A percentile compares a stretch with the other conserved stretches of the same genome.
Conservation (phyloP, 768 basidiomycete genomes). For the Lentinula raphanica region DNA sequence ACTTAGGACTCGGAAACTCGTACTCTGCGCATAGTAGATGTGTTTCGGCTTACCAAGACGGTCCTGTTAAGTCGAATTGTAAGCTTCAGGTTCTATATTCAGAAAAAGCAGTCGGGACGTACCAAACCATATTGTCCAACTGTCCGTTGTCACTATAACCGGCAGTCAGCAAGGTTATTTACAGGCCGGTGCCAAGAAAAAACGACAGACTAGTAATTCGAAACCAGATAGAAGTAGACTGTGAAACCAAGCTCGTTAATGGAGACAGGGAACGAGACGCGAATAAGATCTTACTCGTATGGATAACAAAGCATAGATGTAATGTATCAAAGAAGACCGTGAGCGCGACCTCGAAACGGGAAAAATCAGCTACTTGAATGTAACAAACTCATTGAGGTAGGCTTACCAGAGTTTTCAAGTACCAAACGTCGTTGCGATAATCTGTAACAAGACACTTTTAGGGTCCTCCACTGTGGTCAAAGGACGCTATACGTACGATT, state of each 20-base stretch:
- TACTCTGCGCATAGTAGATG: not conserved
- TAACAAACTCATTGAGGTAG: not conserved
- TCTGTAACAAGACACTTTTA: not conserved
- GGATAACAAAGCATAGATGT: slow-evolving; percentile 8
- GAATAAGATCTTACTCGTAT: slow-evolving; percentile 1
- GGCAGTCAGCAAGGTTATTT: not conserved
- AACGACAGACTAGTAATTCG: slow-evolving; percentile 7
- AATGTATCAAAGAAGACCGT: slow-evolving; percentile 10
- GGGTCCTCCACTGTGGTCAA: not conserved
- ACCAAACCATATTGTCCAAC: slow-evolving; percentile 5
- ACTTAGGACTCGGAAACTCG: not conserved
- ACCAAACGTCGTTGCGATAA: slow-evolving; percentile 9
- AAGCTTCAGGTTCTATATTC: not conserved
- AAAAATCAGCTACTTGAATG: not conserved
- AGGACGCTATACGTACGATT: slow-evolving; percentile 1
- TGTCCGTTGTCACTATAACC: slow-evolving; percentile 3
- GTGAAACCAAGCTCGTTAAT: not conserved
- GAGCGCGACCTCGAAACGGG: slow-evolving; percentile 1
- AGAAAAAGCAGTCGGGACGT: not conserved
- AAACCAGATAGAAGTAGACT: slow-evolving; percentile 10
- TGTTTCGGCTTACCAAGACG: not conserved
- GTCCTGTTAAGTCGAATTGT: not conserved
- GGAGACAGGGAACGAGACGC: not conserved
- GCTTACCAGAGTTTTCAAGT: slow-evolving; percentile 8
- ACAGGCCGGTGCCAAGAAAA: not conserved